Evolutionary conservation across 345 rosid species (phyloP).

Genomic region (Brassica juncea): DNA sequence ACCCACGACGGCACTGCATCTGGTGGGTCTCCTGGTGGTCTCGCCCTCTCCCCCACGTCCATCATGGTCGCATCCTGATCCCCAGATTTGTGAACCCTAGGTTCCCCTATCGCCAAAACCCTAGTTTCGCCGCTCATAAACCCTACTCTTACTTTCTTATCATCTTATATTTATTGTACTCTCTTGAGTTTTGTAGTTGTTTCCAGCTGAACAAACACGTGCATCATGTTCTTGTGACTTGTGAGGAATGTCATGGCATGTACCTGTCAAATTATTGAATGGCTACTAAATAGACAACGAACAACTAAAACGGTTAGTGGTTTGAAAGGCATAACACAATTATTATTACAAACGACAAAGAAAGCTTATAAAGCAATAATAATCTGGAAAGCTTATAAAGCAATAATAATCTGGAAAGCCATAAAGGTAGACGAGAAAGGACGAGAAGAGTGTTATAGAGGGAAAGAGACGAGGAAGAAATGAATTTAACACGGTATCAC

Average conservation of each 20-base stretch:
- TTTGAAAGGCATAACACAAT: conserved; percentile 10
- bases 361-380: background rate
- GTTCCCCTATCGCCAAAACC: too few species aligned
- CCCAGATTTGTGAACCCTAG: too few species aligned
- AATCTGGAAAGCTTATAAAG: conserved; percentile 5
- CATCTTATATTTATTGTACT: conserved; percentile 18
- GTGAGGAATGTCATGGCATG: conserved; percentile 13
- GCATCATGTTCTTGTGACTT: conserved; percentile 17
- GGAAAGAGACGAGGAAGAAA: conserved; percentile 15
- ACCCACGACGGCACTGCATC: too few species aligned
- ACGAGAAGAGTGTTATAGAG: background rate
- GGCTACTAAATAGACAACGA: conserved; percentile 23
- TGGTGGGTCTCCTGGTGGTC: too few species aligned
- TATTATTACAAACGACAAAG: background rate
- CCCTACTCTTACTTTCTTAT: too few species aligned
- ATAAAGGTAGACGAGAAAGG: background rate
- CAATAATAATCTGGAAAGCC: background rate
- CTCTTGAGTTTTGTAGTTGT: conserved; percentile 28
- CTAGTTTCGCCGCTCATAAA: too few species aligned
- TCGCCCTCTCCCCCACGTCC: too few species aligned
- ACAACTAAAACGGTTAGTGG: conserved; percentile 26
- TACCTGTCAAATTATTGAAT: conserved; percentile 22
- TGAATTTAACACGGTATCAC: background rate
- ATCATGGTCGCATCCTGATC: too few species aligned
- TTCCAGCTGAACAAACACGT: conserved; percentile 33